Conservation (phyloP, 1,284 basidiomycete genomes). For the Hemileia vastatrix region DNA sequence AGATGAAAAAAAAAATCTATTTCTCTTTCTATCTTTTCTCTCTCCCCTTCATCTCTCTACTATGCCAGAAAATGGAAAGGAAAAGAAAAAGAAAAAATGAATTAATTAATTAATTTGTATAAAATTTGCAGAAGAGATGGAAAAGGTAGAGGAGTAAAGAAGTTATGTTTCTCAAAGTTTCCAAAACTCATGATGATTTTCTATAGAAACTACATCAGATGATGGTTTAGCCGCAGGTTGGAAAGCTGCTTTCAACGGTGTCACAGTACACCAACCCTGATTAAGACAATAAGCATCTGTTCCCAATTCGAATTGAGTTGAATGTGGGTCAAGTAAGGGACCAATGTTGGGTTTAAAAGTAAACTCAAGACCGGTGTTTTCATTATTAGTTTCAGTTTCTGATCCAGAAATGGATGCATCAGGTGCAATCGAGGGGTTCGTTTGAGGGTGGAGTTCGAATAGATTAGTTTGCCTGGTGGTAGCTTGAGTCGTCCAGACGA, state of each 20-base stretch:
- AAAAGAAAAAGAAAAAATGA: no score
- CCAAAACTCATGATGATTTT: not conserved
- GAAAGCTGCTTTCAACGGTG: conserved; percentile 13
- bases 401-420: conserved; percentile 2
- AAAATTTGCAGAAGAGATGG: no score
- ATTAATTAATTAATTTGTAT: no score
- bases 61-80: no score
- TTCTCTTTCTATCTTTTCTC: no score
- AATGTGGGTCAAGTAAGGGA: conserved; percentile 12
- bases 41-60: no score
- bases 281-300: conserved; percentile 16
- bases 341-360: conserved; percentile 20
- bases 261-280: conserved; percentile 16
- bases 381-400: conserved; percentile 5
- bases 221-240: not conserved
- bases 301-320: not conserved
- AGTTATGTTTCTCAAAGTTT: no score
- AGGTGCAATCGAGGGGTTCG: not conserved
- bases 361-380: not conserved
- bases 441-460: conserved; percentile 7
- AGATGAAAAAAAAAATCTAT: no score
- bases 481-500: conserved; percentile 16
- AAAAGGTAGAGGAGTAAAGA: no score
- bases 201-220: not conserved
- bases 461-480: conserved; percentile 6